Evolutionary conservation across 139 green algal species (phyloP).

Genomic region (Volvox africanus): DNA sequence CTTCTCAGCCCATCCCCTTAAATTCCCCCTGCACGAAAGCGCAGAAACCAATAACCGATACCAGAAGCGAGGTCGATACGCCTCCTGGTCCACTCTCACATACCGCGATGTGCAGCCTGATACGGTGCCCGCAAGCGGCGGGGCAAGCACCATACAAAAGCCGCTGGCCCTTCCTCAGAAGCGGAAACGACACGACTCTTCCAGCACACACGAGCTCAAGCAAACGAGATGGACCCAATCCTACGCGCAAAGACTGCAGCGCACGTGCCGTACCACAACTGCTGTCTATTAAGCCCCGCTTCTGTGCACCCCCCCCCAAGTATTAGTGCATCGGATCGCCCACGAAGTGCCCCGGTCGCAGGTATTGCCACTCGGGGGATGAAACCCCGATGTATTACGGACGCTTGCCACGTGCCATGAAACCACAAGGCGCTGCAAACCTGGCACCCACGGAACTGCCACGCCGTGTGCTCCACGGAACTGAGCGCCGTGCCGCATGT

Average conservation of each 20-base stretch:
- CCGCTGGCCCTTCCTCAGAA: not conserved
- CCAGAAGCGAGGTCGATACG: not conserved
- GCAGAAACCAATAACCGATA: not conserved
- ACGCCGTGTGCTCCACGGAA: too few species aligned
- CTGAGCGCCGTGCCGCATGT: not conserved
- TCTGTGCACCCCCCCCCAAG: not conserved
- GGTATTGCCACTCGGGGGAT: constrained; percentile 5
- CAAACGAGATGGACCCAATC: not conserved
- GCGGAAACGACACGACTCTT: not conserved
- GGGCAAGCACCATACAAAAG: not conserved
- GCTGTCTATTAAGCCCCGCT: not conserved
- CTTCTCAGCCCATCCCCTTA: not conserved
- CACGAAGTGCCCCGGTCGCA: constrained; percentile 4
- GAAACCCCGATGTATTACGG: constrained; percentile 5
- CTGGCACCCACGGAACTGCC: not conserved
- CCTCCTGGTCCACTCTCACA: not conserved
- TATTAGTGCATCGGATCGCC: constrained; percentile 11
- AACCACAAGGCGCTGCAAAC: not conserved
- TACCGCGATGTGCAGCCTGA: not conserved
- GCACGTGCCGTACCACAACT: not conserved
- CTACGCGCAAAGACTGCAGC: not conserved
- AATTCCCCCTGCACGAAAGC: not conserved
- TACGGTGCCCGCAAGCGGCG: not conserved
- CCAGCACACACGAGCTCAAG: not conserved
- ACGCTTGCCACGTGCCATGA: not conserved